Conservation (phyloP, 2,329 filamentous ascomycete species). For the Alternaria sp. region DNA sequence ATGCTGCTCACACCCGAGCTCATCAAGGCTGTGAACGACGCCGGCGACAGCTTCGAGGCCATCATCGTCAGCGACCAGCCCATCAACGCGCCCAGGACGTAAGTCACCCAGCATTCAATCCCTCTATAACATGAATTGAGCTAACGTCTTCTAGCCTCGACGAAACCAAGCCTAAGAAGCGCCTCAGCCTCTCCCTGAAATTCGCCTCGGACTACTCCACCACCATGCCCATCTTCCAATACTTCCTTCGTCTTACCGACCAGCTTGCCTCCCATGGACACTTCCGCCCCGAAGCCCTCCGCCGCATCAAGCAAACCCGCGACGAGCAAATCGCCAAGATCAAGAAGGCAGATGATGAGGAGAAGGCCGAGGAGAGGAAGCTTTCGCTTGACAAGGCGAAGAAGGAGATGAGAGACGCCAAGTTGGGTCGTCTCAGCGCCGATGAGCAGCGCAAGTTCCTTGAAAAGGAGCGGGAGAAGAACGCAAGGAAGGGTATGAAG, state of each 20-base stretch:
- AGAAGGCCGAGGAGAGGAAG: slow-evolving; percentile 68
- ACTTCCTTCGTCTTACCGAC: slow-evolving; percentile 87
- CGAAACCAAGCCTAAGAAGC: slow-evolving; percentile 84
- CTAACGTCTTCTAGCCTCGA: slow-evolving; percentile 66
- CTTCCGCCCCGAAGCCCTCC: slow-evolving; percentile 86
- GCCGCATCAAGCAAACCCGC: slow-evolving; percentile 80
- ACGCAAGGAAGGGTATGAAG: slow-evolving; percentile 73
- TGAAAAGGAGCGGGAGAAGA: slow-evolving; percentile 88
- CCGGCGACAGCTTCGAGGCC: slow-evolving; percentile 79
- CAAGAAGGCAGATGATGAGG: slow-evolving; percentile 76
- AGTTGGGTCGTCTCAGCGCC: slow-evolving; percentile 74
- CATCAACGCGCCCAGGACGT: slow-evolving; percentile 84
- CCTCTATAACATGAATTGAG: no score
- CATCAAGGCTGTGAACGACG: slow-evolving; percentile 76
- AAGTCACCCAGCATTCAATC: slow-evolving; percentile 48
- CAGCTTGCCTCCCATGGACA: slow-evolving; percentile 75
- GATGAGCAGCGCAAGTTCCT: slow-evolving; percentile 61
- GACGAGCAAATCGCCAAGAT: slow-evolving; percentile 83
- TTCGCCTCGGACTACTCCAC: slow-evolving; percentile 65
- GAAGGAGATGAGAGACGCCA: slow-evolving; percentile 75
- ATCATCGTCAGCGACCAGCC: slow-evolving; percentile 91
- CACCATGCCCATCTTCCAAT: slow-evolving; percentile 77
- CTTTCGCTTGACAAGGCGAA: slow-evolving; percentile 67
- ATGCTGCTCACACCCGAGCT: slow-evolving; percentile 86
- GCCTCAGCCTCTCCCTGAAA: slow-evolving; percentile 77